Base-by-base conservation (phyloP, 805 yeast species). In the Kuraishia piskuri region DNA sequence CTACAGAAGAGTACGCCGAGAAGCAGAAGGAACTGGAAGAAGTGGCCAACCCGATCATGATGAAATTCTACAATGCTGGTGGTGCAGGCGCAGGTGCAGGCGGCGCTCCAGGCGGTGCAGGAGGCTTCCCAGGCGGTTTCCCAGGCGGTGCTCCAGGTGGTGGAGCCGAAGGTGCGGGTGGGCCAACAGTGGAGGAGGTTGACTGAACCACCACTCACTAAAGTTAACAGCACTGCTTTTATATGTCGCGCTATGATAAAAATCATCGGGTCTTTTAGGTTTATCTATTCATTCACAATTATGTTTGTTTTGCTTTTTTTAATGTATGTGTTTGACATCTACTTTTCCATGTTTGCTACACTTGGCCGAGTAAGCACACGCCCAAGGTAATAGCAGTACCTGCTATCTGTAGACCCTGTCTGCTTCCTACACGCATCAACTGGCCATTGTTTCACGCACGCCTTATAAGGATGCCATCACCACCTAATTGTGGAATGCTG, bases 1-100 rank as follows among this genome's bases (percentile, higher is more conserved):
- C 92, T 54, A 80, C 86, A 49, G 96, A 89, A 67, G 96, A 89
- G 78, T 89, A 75, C 73, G 74, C 80, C 67, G 95, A 88, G 75
- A 84, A 79, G 76, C 92, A 89, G 79, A 89, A 89, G 83, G 96
- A 89, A 75, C 83, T 89, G 68, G 96, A 88, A 78, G 85, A 80
- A 59, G 77, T 83, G 72, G 94, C 95, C 61, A 89, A 88, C 80
- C 96, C 96, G 70, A 86, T 89, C 75, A 85, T 89, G 88, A 80
- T 87, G 72, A 88, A 88, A 80, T 88, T 90, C 79, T 89, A 89
- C 83, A 89, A 85, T 70, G 88, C 82, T 61, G 91, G 87, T 69
- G 87, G 80, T 62, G 89, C 79, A 63, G 77, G 76, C 61, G 89
- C 79, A 63, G 77, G 75, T 59, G 77, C 76, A 57, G 82, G 83